A percentile compares a stretch with the other conserved stretches of the same genome.
These are phyloP conservation scores for Chamaenerion angustifolium DNA, from an alignment of 345 rosid species.

Conservation along the genomic window DNA sequence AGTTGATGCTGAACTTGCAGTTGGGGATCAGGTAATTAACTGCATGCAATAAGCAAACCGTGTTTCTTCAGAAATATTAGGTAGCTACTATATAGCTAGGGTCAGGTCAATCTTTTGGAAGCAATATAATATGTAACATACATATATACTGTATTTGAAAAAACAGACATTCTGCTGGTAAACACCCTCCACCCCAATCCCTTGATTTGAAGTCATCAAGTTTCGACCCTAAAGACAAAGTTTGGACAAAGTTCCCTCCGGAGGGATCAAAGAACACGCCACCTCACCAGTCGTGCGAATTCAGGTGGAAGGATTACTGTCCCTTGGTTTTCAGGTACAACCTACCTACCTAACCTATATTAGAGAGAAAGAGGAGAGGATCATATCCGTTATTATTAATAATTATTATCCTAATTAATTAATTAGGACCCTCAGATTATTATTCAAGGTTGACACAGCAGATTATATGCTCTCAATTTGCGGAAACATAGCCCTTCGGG, in stretches of 20 bases:
- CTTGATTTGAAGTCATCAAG: slow-evolving; percentile 83
- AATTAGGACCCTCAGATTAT: slow-evolving; percentile 70
- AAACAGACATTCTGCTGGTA: slow-evolving; percentile 88
- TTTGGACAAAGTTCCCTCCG: slow-evolving; percentile 93
- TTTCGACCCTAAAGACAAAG: slow-evolving; percentile 87
- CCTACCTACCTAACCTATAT: too few relatives aligned
- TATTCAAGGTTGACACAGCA: slow-evolving; percentile 84
- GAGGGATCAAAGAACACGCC: slow-evolving; percentile 95
- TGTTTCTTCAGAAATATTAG: too few relatives aligned
- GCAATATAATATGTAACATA: too few relatives aligned
- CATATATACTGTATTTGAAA: too few relatives aligned
- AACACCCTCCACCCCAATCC: slow-evolving; percentile 77
- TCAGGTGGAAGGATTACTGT: slow-evolving; percentile 96
- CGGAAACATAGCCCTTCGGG: slow-evolving; percentile 90
- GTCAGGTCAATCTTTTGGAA: too few relatives aligned
- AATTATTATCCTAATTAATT: too few relatives aligned
- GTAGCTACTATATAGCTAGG: too few relatives aligned
- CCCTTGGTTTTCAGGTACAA: slow-evolving; percentile 81
- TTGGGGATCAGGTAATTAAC: slow-evolving; percentile 67
- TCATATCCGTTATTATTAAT: too few relatives aligned
- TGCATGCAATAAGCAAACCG: too few relatives aligned
- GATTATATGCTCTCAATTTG: slow-evolving; percentile 97
- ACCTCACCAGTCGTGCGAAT: slow-evolving; percentile 83
- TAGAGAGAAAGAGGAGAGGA: too few relatives aligned
- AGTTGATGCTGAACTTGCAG: slow-evolving; percentile 97